Evolutionary conservation across 2,329 filamentous ascomycete species (phyloP), one percentile per base, ranked within the genome.

Genomic region (Aspergillus sp.): DNA sequence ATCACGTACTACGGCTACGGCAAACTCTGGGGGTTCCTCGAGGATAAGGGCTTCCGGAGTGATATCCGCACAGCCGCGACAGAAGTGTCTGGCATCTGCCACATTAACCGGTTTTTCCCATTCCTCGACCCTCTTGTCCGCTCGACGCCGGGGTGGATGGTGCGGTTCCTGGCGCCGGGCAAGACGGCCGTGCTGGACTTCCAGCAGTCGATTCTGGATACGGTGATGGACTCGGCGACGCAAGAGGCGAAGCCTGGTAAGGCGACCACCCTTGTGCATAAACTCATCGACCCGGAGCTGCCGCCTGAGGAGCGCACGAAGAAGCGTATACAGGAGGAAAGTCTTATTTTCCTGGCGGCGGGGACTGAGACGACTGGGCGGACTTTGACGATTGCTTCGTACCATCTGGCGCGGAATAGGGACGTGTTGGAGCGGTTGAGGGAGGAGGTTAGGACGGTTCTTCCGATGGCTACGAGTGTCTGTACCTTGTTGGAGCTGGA

Each of bases 291-390:
- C 0, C 57, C 63, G 4, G 51, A 30, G 3, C 61, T 68, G 57
- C 65, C 68, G 1, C 51, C 53, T 27, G 54, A 65, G 15, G 51
- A 66, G 58, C 57, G 59, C 3, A 51, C 34, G 3, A 54, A 63
- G 3, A 64, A 69, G 12, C 66, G 75, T 1, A 62, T 79, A 1
- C 68, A 68, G 9, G 68, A 57, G 22, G 57, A 59, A 20, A 48
- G 57, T 19, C 33, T 56, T 19, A 12, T 30, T 5, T 20, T 59
- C 6, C 20, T 55, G 1, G 46, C 51, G 24, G 57, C 40, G 11
- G 57, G 57, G 11, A 58, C 54, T 12, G 54, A 51, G 30, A 49
- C 54, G 11, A 56, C 54, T 0, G 54, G 27, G 2, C 39, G 47
- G 5, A 34, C 41, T 2, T 20, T 54, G 5, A 13, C 51, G 17